Conservation (phyloP, 768 basidiomycete genomes). For the Leucocoprinus sp. region DNA sequence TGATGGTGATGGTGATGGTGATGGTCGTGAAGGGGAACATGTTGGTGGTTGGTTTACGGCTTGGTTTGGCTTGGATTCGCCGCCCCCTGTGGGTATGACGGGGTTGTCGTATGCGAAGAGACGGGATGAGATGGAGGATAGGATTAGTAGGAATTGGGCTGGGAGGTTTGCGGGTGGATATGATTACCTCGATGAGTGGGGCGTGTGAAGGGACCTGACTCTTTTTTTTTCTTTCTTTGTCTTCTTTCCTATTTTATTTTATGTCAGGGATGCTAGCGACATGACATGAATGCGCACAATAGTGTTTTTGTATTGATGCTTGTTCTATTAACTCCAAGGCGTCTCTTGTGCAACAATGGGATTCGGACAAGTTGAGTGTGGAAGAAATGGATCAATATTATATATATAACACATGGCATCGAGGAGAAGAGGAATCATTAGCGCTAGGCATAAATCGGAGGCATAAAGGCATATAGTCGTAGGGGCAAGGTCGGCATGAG, state of each 20-base stretch:
- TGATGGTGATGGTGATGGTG: too few species aligned
- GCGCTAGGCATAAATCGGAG: background rate
- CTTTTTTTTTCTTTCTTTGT: background rate
- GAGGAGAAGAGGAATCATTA: background rate
- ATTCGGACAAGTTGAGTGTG: too few species aligned
- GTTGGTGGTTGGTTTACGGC: slow-evolving; percentile 12
- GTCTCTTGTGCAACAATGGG: too few species aligned
- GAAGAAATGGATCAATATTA: background rate
- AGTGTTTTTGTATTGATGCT: background rate
- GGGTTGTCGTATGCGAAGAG: slow-evolving; percentile 10
- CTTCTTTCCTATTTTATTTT: background rate
- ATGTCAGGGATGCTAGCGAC: background rate
- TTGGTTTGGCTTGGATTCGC: slow-evolving; percentile 14
- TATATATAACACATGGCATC: too few species aligned
- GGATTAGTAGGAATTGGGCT: slow-evolving; percentile 42
- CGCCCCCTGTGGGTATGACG: slow-evolving; percentile 10
- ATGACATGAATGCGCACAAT: background rate
- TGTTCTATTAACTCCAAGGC: too few species aligned
- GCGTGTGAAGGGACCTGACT: slow-evolving; percentile 33
- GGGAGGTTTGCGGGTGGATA: slow-evolving; percentile 25
- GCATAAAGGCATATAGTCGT: background rate
- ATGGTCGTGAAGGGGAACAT: too few species aligned
- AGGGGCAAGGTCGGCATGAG: background rate
- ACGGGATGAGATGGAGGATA: slow-evolving; percentile 47
- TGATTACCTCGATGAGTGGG: slow-evolving; percentile 48